Conservation (phyloP, 805 yeast species). For the Candida dajiaensis region DNA sequence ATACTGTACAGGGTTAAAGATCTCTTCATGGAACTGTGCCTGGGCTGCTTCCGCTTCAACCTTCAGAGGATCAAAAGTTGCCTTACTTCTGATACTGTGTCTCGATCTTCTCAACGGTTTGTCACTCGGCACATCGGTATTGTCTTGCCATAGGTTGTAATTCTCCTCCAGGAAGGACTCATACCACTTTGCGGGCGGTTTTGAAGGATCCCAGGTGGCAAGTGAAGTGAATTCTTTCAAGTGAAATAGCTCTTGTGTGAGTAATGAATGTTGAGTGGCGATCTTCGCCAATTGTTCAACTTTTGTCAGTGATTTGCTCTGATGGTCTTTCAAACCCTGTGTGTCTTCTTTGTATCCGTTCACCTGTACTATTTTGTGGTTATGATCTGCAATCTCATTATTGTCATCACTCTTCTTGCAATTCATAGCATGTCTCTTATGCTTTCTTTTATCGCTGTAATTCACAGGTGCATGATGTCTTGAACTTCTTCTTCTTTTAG, state of each 20-base stretch:
- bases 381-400: conserved; percentile 1
- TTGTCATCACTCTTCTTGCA: background rate
- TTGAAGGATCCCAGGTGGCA: conserved; percentile 53
- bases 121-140: conserved; percentile 2
- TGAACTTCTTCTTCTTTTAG: conserved; percentile 8
- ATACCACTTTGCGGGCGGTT: conserved; percentile 28
- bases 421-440: background rate
- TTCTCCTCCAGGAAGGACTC: conserved; percentile 14
- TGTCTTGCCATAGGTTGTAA: conserved; percentile 22
- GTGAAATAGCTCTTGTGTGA: conserved; percentile 59
- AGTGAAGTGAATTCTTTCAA: conserved; percentile 54
- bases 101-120: conserved; percentile 14
- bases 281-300: conserved; percentile 37
- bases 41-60: conserved; percentile 10
- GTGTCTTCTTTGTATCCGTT: conserved; percentile 3
- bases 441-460: conserved; percentile 4
- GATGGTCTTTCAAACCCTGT: background rate
- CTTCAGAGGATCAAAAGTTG: conserved; percentile 13
- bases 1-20: conserved; percentile 17
- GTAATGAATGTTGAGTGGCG: conserved; percentile 39
- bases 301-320: conserved; percentile 1
- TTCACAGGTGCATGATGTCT: conserved; percentile 7
- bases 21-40: conserved; percentile 10
- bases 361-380: background rate
- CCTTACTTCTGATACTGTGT: conserved; percentile 18